Evolutionary conservation across 2,329 filamentous ascomycete genomes (phyloP).

Genomic region (Exophiala sp.): DNA sequence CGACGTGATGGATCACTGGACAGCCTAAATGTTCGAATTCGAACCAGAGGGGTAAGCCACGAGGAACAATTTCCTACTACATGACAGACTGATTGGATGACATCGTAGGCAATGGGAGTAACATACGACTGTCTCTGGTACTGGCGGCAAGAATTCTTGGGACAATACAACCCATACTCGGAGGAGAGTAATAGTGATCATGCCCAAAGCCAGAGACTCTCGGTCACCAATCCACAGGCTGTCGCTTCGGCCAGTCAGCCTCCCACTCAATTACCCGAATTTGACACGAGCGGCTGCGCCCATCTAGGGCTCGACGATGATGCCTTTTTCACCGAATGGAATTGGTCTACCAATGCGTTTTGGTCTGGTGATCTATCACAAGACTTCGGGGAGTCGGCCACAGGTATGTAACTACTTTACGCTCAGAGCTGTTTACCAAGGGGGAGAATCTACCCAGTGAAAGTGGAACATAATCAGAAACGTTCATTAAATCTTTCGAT

Average conservation of each 20-base stretch:
- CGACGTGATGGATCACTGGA: neutral
- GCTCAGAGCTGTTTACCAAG: too few species aligned
- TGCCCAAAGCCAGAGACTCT: too few species aligned
- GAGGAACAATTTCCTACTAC: neutral
- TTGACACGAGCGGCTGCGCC: neutral
- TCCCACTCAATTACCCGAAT: neutral
- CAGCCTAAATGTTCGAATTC: constrained; percentile 5
- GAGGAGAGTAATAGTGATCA: neutral
- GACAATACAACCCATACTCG: neutral
- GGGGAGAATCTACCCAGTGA: too few species aligned
- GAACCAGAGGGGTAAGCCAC: constrained; percentile 7
- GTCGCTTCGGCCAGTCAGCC: too few species aligned
- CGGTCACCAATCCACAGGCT: too few species aligned
- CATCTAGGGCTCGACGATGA: neutral
- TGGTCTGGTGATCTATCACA: neutral
- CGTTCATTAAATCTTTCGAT: too few species aligned
- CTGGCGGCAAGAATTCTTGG: neutral
- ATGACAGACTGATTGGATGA: neutral
- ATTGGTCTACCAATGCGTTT: constrained; percentile 1
- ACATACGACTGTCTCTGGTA: constrained; percentile 1
- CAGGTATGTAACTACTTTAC: too few species aligned
- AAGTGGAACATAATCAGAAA: too few species aligned
- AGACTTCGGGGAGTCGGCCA: neutral
- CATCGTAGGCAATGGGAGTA: neutral
- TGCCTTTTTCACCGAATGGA: neutral